These are phyloP conservation scores for Leccinum longicurvipes DNA, from an alignment of 768 basidiomycete species.

Conservation along the genomic window DNA sequence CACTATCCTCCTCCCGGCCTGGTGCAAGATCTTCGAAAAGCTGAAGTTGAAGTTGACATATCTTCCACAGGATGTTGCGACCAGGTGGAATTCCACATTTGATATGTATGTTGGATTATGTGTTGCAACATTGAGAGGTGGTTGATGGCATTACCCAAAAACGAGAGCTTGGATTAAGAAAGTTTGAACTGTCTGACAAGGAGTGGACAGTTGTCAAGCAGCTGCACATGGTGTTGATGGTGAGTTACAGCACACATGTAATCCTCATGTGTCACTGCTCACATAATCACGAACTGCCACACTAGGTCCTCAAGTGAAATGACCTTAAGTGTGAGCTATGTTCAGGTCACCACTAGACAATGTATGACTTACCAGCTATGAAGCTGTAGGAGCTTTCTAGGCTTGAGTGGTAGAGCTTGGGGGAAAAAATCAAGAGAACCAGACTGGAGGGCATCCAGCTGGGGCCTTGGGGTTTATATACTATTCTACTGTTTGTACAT, in stretches of 20 bases:
- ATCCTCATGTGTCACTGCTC: not conserved
- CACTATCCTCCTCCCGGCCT: not conserved
- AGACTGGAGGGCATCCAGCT: too few species aligned
- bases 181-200: not conserved
- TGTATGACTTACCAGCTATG: too few species aligned
- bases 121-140: not conserved
- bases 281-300: not conserved
- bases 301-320: not conserved
- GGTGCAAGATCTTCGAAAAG: not conserved
- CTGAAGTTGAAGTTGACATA: not conserved
- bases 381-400: too few species aligned
- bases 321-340: too few species aligned
- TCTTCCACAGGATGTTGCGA: not conserved
- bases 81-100: not conserved
- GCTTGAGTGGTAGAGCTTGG: too few species aligned
- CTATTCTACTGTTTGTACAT: too few species aligned
- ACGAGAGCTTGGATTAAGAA: not conserved
- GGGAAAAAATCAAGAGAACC: too few species aligned
- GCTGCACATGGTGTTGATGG: not conserved
- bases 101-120: not conserved
- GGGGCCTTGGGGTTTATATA: too few species aligned
- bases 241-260: not conserved
- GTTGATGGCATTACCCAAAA: not conserved
- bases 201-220: not conserved
- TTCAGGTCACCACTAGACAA: too few species aligned